Evolutionary conservation across 1,139 yeast species (phyloP), one percentile per base, ranked within the genome.

Genomic region (Debaryomyces coudertii): DNA sequence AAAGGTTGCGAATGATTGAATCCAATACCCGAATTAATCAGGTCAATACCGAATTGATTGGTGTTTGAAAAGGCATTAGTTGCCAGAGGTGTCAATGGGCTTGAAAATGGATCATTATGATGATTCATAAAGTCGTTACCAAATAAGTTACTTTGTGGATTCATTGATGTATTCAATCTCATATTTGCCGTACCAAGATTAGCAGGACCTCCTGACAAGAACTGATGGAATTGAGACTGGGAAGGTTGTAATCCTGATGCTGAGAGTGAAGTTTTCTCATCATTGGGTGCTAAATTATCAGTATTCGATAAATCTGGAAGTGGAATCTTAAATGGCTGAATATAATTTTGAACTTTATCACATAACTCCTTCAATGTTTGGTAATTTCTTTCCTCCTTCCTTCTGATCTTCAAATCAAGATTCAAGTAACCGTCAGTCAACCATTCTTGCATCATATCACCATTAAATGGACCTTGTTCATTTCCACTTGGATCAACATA

Each of bases 391-490:
- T 79, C 82, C 33, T 71, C 82, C 33, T 69, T 73, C 36, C 92
- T 76, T 50, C 87, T 76, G 46, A 89, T 71, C 40, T 70, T 68
- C 52, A 89, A 68, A 47, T 79, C 82, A 12, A 73, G 73, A 43
- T 70, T 71, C 52, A 89, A 73, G 65, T 86, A 87, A 2, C 85
- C 83, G 27, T 78, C 80, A 5, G 76, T 62, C 50, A 78, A 79
- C 96, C 96, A 89, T 44, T 74, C 82, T 53, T 88, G 95, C 96
- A 89, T 89, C 69, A 79, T 67, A 23, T 71, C 66, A 1, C 95
- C 90, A 44, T 75, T 74, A 61, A 88, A 89, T 2, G 96, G 96
- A 20, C 96, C 96, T 59, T 87, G 95, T 51, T 82, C 85, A 45
- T 68, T 76, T 2, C 88, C 89, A 39, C 77, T 65, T 0, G 89